Conservation (phyloP, 2,329 filamentous ascomycete species). For the Dactylellina drechsleri region DNA sequence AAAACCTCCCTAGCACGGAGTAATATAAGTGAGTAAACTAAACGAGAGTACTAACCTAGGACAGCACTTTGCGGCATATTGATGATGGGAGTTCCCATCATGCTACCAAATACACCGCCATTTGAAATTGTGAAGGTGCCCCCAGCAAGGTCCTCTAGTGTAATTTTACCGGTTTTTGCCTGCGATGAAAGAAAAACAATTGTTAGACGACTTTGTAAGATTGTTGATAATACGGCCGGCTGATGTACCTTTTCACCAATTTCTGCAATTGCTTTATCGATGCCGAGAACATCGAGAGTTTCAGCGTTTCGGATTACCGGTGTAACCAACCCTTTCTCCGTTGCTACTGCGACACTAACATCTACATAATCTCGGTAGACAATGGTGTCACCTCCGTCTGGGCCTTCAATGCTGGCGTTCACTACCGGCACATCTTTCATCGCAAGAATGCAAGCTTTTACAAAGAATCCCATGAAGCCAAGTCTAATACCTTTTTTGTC, state of each 20-base stretch:
- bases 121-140: conserved; percentile 81
- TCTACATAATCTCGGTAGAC: conserved; percentile 99
- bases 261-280: conserved; percentile 90
- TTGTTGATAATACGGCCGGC: background rate
- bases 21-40: background rate
- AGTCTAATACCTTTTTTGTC: conserved; percentile 98
- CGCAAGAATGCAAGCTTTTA: conserved; percentile 85
- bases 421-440: conserved; percentile 95
- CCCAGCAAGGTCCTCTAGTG: conserved; percentile 98
- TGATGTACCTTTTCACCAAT: conserved; percentile 85
- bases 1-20: too few relatives aligned
- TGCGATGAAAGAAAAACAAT: conserved; percentile 60
- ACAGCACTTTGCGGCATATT: conserved; percentile 85
- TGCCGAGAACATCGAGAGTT: conserved; percentile 83
- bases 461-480: conserved; percentile 99
- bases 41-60: conserved; percentile 42
- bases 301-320: conserved; percentile 96
- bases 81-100: conserved; percentile 88
- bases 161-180: conserved; percentile 95
- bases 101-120: conserved; percentile 91
- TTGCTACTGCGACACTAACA: conserved; percentile 95
- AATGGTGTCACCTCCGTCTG: conserved; percentile 93
- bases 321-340: conserved; percentile 95
- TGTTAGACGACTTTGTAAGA: background rate
- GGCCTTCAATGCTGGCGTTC: conserved; percentile 96